A percentile compares a stretch with the other conserved stretches of the same genome.
These are phyloP conservation scores for Fulvia fulva DNA, from an alignment of 2,329 filamentous ascomycete genomes.

Conservation along the genomic window DNA sequence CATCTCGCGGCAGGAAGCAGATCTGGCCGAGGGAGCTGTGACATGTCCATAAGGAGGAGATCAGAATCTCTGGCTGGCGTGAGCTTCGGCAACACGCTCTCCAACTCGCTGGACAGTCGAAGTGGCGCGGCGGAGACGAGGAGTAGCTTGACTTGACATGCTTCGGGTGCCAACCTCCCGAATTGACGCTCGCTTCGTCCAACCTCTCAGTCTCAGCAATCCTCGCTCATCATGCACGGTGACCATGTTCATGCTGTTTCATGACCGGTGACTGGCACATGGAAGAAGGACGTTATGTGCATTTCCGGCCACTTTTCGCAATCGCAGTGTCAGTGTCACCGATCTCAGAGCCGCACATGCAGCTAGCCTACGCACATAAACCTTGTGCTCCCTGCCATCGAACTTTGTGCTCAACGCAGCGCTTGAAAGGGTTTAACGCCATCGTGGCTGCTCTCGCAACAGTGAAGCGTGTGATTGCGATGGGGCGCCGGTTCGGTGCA, in stretches of 20 bases:
- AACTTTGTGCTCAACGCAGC: conserved; percentile 8
- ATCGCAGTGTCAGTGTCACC: no score
- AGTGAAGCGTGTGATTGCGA: background rate
- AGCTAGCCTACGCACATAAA: conserved; percentile 12
- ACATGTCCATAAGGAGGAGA: background rate
- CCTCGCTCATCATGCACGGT: background rate
- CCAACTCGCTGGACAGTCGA: background rate
- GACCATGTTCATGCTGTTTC: background rate
- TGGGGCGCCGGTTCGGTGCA: background rate
- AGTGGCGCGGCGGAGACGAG: background rate
- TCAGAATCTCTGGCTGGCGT: conserved; percentile 4
- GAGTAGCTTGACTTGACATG: background rate
- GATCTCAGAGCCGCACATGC: conserved; percentile 16
- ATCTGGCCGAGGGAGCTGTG: conserved; percentile 8
- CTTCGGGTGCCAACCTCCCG: no score
- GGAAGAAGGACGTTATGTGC: background rate
- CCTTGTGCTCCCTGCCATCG: conserved; percentile 18
- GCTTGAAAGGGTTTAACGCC: conserved; percentile 1
- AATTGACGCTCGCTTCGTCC: no score
- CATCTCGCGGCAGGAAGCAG: conserved; percentile 6
- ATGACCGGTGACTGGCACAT: background rate
- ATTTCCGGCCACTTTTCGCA: background rate
- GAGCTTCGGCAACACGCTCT: background rate
- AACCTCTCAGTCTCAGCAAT: no score
- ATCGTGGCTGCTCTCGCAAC: background rate